Conservation (phyloP, 1,284 basidiomycete genomes). For the Ustilago xerochloae region DNA sequence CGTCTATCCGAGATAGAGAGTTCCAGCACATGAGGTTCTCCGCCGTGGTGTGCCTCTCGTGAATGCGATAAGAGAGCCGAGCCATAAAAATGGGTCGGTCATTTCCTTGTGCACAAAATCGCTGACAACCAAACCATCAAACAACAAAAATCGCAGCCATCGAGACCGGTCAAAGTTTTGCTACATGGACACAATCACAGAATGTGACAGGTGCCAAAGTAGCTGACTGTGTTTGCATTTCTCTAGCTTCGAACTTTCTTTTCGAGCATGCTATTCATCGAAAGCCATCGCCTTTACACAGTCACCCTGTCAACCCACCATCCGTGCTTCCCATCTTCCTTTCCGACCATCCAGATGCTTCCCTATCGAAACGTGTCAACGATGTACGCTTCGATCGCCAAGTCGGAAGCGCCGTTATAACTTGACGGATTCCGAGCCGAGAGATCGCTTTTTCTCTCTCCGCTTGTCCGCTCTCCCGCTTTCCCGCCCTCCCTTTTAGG, state of each 20-base stretch:
- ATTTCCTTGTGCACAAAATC: no score
- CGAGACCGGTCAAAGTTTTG: conserved; percentile 3
- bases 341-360: not conserved
- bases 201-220: no score
- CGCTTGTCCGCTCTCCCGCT: conserved; percentile 9
- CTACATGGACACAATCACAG: no score
- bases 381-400: conserved; percentile 24
- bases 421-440: no score
- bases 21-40: not conserved
- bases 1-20: conserved; percentile 5
- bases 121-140: not conserved
- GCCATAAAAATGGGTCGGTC: not conserved
- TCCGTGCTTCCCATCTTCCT: not conserved
- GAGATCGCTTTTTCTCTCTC: not conserved
- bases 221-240: no score
- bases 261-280: not conserved
- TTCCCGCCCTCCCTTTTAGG: not conserved
- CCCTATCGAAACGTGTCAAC: no score
- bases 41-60: no score
- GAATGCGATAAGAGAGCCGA: no score
- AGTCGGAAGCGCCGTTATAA: conserved; percentile 2
- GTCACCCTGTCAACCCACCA: not conserved
- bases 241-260: no score
- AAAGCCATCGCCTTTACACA: not conserved
- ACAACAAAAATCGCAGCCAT: not conserved